Base-by-base conservation (phyloP, 306 rosid species). In the Dalbergia cochinchinensis region DNA sequence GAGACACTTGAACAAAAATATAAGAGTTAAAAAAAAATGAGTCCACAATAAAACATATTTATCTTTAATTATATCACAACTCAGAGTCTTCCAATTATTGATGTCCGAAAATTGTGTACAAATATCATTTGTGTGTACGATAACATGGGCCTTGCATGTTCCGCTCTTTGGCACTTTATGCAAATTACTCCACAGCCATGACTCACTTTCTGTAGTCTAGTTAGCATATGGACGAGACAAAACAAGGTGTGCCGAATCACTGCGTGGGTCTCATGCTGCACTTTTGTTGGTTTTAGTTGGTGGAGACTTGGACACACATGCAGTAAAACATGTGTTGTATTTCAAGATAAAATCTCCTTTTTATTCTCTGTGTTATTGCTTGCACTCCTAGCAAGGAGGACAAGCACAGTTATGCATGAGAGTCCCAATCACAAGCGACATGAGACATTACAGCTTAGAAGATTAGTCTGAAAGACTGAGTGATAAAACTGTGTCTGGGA, bases 161-260 rank as follows among this genome's bases (percentile, higher is more conserved):
- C 4, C 13, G 11, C 37, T 12, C 26, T 71, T 83, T 78, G 80
- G 76, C 72, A 65, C 11, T 3, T 22, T 4, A 14, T 16, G 47
- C 34, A 64, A 20, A 62, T 39, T 61, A 33, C 16, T 45, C 63
- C 11, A 19, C 11, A 74, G 2, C 33, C 4, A 0, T 37, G 54
- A 51, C 14, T 45, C 14, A n/a, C 11, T 33, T 47, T 80, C 64
- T 53, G 55, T 16, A 22, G 45, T 64, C 11, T 26, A 54, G 35
- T 33, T 34, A 35, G 57, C 77, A 77, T 58, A 65, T 66, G 60
- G 60, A 65, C 57, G n/a, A 69, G 89, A 88, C 92, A 83, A 48
- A 16, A 39, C 77, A 78, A 42, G 62, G 85, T 85, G 88, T 74
- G 81, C 73, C 83, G 82, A 75, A 78, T 80, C 87, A 85, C 53